phyloP scores from a whole-genome alignment of 768 basidiomycete genomes.

The Boletus sp. region DNA sequence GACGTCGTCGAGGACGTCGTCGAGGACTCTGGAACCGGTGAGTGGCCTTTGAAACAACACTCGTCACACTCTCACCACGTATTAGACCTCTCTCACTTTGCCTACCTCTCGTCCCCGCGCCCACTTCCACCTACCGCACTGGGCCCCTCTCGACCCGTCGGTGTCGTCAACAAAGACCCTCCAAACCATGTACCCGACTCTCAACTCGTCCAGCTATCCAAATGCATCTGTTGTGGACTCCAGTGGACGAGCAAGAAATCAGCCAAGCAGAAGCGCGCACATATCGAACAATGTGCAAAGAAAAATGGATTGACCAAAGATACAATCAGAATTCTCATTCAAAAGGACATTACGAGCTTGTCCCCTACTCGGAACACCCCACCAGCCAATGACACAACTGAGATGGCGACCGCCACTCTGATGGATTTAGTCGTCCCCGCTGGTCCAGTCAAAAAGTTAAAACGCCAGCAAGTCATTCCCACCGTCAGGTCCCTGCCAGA shows the following conservation, averaged over 20 bases:
- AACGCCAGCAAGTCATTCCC: slow-evolving; percentile 36
- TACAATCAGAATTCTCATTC: slow-evolving; percentile 53
- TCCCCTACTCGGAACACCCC: background rate
- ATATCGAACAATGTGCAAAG: slow-evolving; percentile 67
- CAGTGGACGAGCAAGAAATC: slow-evolving; percentile 73
- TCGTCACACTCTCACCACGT: background rate
- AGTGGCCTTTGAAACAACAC: background rate
- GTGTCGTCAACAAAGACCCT: slow-evolving; percentile 5
- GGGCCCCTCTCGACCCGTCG: background rate
- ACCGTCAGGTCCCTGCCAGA: slow-evolving; percentile 47
- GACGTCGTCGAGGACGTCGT: slow-evolving; percentile 1
- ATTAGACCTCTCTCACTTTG: slow-evolving; percentile 37
- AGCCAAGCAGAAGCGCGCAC: slow-evolving; percentile 57
- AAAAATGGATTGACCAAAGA: slow-evolving; percentile 53
- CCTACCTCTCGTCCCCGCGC: slow-evolving; percentile 24
- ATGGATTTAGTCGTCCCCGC: slow-evolving; percentile 53
- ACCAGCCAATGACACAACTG: background rate
- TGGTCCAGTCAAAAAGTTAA: slow-evolving; percentile 45
- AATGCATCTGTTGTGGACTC: slow-evolving; percentile 63
- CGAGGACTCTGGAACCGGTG: slow-evolving; percentile 3
- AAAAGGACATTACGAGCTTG: slow-evolving; percentile 41
- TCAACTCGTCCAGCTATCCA: slow-evolving; percentile 47
- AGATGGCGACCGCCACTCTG: slow-evolving; percentile 36
- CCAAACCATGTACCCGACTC: slow-evolving; percentile 42
- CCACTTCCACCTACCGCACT: background rate